Evolutionary conservation across 2,329 filamentous ascomycete species (phyloP).

Genomic region (Ophiostoma triangulosporum): DNA sequence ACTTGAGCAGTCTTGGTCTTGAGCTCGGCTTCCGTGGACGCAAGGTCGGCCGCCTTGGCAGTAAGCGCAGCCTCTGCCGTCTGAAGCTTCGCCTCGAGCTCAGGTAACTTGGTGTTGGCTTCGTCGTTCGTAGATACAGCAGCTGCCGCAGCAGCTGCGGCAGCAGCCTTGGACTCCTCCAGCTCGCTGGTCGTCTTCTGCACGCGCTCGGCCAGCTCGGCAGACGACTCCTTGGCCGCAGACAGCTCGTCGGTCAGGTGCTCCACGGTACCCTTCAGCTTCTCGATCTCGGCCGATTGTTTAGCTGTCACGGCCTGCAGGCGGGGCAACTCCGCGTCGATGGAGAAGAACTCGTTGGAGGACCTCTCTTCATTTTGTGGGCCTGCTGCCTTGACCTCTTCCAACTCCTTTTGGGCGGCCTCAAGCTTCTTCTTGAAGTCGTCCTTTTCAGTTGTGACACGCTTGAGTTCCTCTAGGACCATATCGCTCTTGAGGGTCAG

Average conservation of each 20-base stretch:
- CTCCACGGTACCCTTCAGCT: conserved; percentile 55
- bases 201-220: conserved; percentile 51
- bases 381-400: conserved; percentile 27
- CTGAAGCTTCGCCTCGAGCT: background rate
- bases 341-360: conserved; percentile 75
- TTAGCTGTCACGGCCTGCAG: conserved; percentile 62
- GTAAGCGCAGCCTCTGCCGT: background rate
- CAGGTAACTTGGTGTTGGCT: background rate
- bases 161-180: conserved; percentile 14
- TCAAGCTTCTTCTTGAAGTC: conserved; percentile 63
- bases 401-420: conserved; percentile 53
- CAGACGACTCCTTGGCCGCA: conserved; percentile 51
- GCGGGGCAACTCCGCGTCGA: conserved; percentile 73
- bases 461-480: conserved; percentile 85
- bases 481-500: conserved; percentile 77
- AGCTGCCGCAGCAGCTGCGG: background rate
- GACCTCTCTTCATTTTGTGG: conserved; percentile 19
- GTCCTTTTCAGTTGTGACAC: conserved; percentile 71
- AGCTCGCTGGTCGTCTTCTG: conserved; percentile 56
- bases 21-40: conserved; percentile 25
- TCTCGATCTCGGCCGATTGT: conserved; percentile 53
- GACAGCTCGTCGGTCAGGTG: conserved; percentile 55
- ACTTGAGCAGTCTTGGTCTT: conserved; percentile 35
- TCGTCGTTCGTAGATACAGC: background rate
- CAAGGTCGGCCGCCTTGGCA: background rate